These are phyloP conservation scores for Xenosphaeropsis pyriputrescens DNA, from an alignment of 2,329 filamentous ascomycete genomes.

Conservation along the genomic window DNA sequence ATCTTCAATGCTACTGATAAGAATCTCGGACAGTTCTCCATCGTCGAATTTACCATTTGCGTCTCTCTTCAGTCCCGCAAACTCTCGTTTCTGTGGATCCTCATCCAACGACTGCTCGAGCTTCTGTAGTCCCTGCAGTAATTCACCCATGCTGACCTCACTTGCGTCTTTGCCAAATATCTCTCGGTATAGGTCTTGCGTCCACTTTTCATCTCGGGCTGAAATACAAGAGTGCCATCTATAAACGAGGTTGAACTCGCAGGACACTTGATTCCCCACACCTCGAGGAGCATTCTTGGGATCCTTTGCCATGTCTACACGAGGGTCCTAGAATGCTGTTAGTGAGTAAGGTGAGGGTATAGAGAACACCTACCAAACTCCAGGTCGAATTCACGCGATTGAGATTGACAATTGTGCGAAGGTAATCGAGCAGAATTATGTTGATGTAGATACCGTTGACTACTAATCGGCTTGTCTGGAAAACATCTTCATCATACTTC, in stretches of 20 bases:
- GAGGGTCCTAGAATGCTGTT: conserved; percentile 35
- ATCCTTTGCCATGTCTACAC: conserved; percentile 49
- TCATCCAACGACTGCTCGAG: conserved; percentile 43
- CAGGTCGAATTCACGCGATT: conserved; percentile 33
- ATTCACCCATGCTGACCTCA: conserved; percentile 38
- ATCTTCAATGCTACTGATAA: conserved; percentile 56
- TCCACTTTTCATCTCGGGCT: conserved; percentile 65
- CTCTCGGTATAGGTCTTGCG: conserved; percentile 50
- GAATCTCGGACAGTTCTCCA: conserved; percentile 59
- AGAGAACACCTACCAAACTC: conserved; percentile 34
- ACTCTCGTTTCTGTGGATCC: conserved; percentile 54
- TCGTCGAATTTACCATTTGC: conserved; percentile 55
- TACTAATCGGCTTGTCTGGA: conserved; percentile 60
- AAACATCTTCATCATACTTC: conserved; percentile 62
- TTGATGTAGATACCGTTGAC: conserved; percentile 65
- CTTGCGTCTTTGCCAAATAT: conserved; percentile 43
- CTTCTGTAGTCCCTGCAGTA: conserved; percentile 46
- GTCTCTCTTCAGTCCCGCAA: conserved; percentile 49
- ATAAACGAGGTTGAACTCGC: conserved; percentile 79
- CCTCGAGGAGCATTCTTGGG: conserved; percentile 48
- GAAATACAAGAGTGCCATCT: conserved; percentile 71
- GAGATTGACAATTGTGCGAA: conserved; percentile 43
- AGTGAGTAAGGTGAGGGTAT: too few relatives aligned
- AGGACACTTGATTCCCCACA: conserved; percentile 68
- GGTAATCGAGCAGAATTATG: conserved; percentile 63